A percentile compares a stretch with the other conserved stretches of the same genome.
These are phyloP conservation scores for Salisapilia sapeloensis DNA, from an alignment of 352 stramenopile species.

Conservation along the genomic window DNA sequence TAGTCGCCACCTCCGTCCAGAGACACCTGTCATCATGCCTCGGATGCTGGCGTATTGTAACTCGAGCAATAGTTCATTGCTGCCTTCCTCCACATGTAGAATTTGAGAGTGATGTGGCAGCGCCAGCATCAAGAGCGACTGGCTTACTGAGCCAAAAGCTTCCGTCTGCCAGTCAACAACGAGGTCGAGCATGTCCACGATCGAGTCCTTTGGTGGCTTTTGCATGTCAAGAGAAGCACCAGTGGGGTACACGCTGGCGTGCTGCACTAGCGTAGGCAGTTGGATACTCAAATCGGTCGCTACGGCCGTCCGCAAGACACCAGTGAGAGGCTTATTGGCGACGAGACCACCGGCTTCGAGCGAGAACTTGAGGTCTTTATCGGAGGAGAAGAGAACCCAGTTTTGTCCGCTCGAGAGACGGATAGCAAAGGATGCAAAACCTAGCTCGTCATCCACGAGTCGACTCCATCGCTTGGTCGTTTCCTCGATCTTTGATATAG, in stretches of 20 bases:
- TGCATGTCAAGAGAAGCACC: no score
- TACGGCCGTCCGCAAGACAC: slow-evolving; percentile 33
- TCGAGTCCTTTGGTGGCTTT: slow-evolving; percentile 8
- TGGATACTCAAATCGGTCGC: no score
- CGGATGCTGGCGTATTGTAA: slow-evolving; percentile 56
- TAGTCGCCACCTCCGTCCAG: slow-evolving; percentile 44
- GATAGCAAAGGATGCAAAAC: slow-evolving; percentile 29
- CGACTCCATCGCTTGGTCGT: background rate
- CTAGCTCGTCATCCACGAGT: slow-evolving; percentile 7
- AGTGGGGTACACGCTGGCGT: slow-evolving; percentile 28
- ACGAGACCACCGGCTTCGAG: slow-evolving; percentile 15
- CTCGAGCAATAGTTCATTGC: slow-evolving; percentile 9
- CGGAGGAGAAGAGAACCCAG: slow-evolving; percentile 51
- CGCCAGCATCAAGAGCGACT: slow-evolving; percentile 54
- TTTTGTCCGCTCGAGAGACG: slow-evolving; percentile 40
- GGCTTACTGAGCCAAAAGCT: slow-evolving; percentile 11
- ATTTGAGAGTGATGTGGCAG: slow-evolving; percentile 57
- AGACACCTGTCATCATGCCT: slow-evolving; percentile 49
- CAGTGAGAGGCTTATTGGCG: slow-evolving; percentile 17
- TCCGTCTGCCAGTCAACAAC: slow-evolving; percentile 49
- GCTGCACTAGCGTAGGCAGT: slow-evolving; percentile 33
- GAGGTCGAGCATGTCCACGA: slow-evolving; percentile 10
- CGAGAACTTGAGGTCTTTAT: slow-evolving; percentile 15
- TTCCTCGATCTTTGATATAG: slow-evolving; percentile 24
- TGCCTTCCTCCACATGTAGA: slow-evolving; percentile 9